Evolutionary conservation across 2,329 filamentous ascomycete species (phyloP), one percentile per base, ranked within the genome.

Genomic region (Aspergillus sclerotialis): DNA sequence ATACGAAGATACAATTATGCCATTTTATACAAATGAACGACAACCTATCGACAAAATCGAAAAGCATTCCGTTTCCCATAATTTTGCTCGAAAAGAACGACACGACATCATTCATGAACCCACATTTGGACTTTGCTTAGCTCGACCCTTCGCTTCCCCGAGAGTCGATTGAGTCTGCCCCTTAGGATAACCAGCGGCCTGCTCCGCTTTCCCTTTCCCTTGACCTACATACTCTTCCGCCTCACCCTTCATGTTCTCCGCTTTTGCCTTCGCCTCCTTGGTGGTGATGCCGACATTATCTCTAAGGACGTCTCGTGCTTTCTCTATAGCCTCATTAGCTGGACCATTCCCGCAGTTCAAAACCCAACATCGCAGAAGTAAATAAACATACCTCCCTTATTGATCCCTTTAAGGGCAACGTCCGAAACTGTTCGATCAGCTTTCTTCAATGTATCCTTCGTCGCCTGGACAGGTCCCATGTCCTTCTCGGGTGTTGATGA

Each of bases 371-470:
- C 11, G 28, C 14, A 37, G 31, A 17, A 34, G 18, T 19, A 19
- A n/a, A 7, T 14, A 11, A 15, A 55, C 76, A 39, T 72, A 80
- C 76, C 69, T 39, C 74, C 73, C 47, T 68, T 76, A 60, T 82
- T 72, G 41, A 80, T 78, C 29, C 76, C 77, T 60, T 75, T 74
- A 14, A 80, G 72, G 8, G 71, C 69, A 16, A 61, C 69, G 53
- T 75, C 65, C 1, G 73, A 70, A 23, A 78, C 66, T 14, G 64
- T 65, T 40, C 69, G 63, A 55, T 81, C 75, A 13, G 73, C 73
- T 35, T 64, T 67, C 61, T 80, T 76, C 30, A 74, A 55, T 0
- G 73, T 69, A 27, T 79, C 73, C 57, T 78, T 79, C 45, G 70
- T 70, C 5, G 63, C 53, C 28, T 79, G 73, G 30, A 73, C 57